Evolutionary conservation across 2,329 filamentous ascomycete species (phyloP).

Genomic region (Blastomyces gilchristii): DNA sequence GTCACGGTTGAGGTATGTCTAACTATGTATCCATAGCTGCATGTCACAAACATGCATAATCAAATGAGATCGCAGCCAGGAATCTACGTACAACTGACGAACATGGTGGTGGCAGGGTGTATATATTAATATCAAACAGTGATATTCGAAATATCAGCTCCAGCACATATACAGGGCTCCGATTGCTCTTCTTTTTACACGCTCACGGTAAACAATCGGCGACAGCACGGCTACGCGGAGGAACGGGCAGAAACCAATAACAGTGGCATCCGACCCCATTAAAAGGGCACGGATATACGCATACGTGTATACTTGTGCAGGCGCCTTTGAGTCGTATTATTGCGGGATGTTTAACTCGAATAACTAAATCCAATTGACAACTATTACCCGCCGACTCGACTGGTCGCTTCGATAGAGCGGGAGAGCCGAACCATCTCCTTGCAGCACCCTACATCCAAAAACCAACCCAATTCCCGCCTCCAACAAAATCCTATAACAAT

Average conservation of each 20-base stretch:
- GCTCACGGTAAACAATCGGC: too few relatives aligned
- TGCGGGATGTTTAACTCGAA: neutral
- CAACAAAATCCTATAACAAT: slow-evolving; percentile 40
- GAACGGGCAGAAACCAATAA: neutral
- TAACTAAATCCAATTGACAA: neutral
- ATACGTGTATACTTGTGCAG: neutral
- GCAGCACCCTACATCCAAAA: too few relatives aligned
- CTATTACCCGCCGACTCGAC: neutral
- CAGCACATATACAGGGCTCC: neutral
- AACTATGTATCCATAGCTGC: neutral
- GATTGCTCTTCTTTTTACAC: too few relatives aligned
- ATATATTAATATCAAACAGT: neutral
- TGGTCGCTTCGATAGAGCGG: neutral
- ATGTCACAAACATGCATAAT: too few relatives aligned
- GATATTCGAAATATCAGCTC: neutral
- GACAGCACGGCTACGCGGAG: neutral
- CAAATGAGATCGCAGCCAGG: neutral
- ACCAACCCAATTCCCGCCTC: neutral
- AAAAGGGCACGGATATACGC: neutral
- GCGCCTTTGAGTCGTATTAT: neutral
- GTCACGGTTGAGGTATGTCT: too few relatives aligned
- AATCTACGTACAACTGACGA: neutral
- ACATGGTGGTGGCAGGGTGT: neutral
- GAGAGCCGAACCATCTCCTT: neutral
- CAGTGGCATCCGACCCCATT: neutral